phyloP scores from a whole-genome alignment of 1,284 basidiomycete species.

The Ustilago sp. region DNA sequence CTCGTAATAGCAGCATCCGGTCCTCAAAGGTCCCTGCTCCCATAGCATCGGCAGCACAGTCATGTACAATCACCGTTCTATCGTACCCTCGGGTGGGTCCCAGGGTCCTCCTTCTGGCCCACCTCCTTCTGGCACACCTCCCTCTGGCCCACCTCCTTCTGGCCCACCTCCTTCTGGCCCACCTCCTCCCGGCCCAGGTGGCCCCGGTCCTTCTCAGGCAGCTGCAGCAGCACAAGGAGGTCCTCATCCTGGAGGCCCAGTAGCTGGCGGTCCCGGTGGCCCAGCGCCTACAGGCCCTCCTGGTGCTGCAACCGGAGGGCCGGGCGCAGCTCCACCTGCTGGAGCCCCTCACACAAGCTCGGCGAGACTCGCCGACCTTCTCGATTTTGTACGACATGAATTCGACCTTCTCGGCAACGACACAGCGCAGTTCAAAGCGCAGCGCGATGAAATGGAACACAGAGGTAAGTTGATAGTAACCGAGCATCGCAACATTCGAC shows the following conservation, averaged over 20 bases:
- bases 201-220: slow-evolving; percentile 43
- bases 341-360: slow-evolving; percentile 51
- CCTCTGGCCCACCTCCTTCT: slow-evolving; percentile 28
- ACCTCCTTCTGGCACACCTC: slow-evolving; percentile 42
- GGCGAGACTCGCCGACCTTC: slow-evolving; percentile 78
- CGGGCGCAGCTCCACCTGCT: slow-evolving; percentile 29
- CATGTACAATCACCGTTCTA: slow-evolving; percentile 56
- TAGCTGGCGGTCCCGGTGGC: slow-evolving; percentile 40
- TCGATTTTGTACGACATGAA: slow-evolving; percentile 86
- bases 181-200: slow-evolving; percentile 29
- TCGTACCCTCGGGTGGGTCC: slow-evolving; percentile 47
- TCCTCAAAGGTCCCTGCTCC: no score
- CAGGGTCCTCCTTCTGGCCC: slow-evolving; percentile 41
- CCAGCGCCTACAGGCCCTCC: slow-evolving; percentile 39
- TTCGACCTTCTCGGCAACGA: slow-evolving; percentile 84
- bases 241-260: slow-evolving; percentile 46
- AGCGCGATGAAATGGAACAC: slow-evolving; percentile 88
- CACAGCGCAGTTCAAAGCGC: slow-evolving; percentile 77
- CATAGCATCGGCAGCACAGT: not conserved
- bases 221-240: slow-evolving; percentile 40
- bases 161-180: no score
- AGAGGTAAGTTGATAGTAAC: slow-evolving; percentile 75
- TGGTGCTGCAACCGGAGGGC: slow-evolving; percentile 14
- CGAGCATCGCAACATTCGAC: slow-evolving; percentile 23
- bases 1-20: no score